Conservation (phyloP, 2,329 filamentous ascomycete genomes). For the Calycina herbarum region DNA sequence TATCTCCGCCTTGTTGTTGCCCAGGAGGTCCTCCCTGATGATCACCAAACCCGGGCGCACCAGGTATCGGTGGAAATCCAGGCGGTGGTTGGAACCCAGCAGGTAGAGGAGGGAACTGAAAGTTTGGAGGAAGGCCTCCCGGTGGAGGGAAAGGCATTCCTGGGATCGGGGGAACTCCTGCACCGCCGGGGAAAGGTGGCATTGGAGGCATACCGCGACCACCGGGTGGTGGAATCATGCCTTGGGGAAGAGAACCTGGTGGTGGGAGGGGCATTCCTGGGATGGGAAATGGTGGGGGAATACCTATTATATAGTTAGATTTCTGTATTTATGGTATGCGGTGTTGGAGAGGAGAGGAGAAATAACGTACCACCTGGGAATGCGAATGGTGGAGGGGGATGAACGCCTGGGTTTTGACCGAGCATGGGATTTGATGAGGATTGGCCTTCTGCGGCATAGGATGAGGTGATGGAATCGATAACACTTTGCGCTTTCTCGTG, state of each 20-base stretch:
- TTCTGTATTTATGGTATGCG: background rate
- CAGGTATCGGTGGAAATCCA: constrained; percentile 27
- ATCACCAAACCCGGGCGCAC: constrained; percentile 12
- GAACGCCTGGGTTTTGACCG: constrained; percentile 57
- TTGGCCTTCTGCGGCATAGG: constrained; percentile 93
- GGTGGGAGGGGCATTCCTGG: constrained; percentile 42
- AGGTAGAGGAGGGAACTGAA: constrained; percentile 47
- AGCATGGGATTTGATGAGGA: constrained; percentile 83
- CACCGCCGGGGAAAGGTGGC: constrained; percentile 26
- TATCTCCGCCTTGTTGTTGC: constrained; percentile 18
- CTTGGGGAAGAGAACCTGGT: constrained; percentile 27
- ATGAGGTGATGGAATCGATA: constrained; percentile 95
- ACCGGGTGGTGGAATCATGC: constrained; percentile 34
- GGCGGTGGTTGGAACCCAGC: constrained; percentile 31
- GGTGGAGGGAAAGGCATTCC: constrained; percentile 47
- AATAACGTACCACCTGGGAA: constrained; percentile 57
- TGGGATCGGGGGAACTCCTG: constrained; percentile 29
- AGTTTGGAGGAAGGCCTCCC: constrained; percentile 52
- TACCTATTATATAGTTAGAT: constrained; percentile 28
- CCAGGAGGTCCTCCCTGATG: constrained; percentile 14
- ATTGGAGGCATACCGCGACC: constrained; percentile 34
- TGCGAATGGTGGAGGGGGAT: constrained; percentile 56
- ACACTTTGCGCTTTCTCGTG: constrained; percentile 98
- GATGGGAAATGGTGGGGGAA: constrained; percentile 58
- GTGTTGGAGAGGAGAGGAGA: constrained; percentile 28